Conservation (phyloP, 768 basidiomycete genomes). For the Lactarius quietus region DNA sequence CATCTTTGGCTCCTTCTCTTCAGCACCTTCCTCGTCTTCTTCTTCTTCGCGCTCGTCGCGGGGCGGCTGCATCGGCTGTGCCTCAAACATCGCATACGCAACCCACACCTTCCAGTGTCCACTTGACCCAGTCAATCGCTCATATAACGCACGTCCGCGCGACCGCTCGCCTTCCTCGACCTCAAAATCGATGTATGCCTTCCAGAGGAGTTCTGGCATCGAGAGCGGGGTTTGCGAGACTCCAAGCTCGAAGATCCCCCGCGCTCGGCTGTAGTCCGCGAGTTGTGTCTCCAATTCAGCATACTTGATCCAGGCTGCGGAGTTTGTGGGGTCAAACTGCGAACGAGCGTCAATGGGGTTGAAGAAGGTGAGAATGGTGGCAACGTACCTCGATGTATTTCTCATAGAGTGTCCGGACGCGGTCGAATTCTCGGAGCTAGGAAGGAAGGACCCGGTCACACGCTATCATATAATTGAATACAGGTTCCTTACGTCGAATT, state of each 20-base stretch:
- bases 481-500: conserved; percentile 62
- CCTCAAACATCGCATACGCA: conserved; percentile 90
- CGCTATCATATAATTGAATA: background rate
- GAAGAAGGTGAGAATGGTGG: background rate
- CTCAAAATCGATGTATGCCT: conserved; percentile 97
- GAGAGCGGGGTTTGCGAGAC: conserved; percentile 79
- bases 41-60: conserved; percentile 67
- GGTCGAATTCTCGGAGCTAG: conserved; percentile 91
- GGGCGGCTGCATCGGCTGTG: conserved; percentile 63
- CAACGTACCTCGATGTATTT: conserved; percentile 82
- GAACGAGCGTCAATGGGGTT: conserved; percentile 1
- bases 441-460: conserved; percentile 21
- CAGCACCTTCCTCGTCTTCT: conserved; percentile 57
- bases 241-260: conserved; percentile 93
- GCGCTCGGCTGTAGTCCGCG: conserved; percentile 82
- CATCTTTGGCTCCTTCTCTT: conserved; percentile 49
- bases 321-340: conserved; percentile 85
- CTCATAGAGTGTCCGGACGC: conserved; percentile 86
- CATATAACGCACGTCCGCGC: conserved; percentile 79
- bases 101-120: conserved; percentile 98
- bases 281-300: conserved; percentile 87
- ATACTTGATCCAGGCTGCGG: conserved; percentile 93
- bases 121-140: conserved; percentile 78
- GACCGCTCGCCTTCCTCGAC: conserved; percentile 90
- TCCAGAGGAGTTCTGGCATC: conserved; percentile 94